Conservation (phyloP, 2,329 filamentous ascomycete species). For the Myotisia sp. region DNA sequence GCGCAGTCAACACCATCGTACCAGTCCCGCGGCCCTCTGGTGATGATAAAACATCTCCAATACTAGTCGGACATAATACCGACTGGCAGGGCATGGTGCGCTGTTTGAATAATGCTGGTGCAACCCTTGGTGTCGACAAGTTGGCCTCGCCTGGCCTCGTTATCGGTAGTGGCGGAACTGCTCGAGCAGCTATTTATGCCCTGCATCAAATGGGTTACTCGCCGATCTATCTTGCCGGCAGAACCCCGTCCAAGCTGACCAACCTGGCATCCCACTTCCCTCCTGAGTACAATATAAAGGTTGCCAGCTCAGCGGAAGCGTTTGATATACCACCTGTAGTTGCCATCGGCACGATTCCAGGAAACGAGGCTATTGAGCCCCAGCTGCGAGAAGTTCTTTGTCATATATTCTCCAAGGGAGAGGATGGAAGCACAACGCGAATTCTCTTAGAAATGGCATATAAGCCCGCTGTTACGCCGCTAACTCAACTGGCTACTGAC, state of each 20-base stretch:
- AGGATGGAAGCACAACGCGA: constrained; percentile 28
- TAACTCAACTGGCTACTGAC: constrained; percentile 71
- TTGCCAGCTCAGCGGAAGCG: constrained; percentile 43
- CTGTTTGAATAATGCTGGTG: constrained; percentile 56
- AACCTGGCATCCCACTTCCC: constrained; percentile 61
- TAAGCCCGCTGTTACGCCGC: constrained; percentile 65
- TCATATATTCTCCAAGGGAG: constrained; percentile 31
- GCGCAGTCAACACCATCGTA: constrained; percentile 88
- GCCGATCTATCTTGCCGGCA: constrained; percentile 76
- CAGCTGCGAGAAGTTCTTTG: constrained; percentile 52
- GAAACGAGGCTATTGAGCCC: constrained; percentile 66
- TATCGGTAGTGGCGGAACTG: constrained; percentile 82
- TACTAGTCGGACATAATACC: constrained; percentile 76
- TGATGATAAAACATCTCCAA: constrained; percentile 30
- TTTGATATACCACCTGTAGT: constrained; percentile 48
- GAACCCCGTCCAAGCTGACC: constrained; percentile 54
- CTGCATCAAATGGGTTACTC: constrained; percentile 69
- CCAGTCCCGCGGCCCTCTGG: constrained; percentile 32
- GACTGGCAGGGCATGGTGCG: constrained; percentile 89
- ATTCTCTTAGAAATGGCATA: constrained; percentile 93
- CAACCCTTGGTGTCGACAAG: constrained; percentile 24
- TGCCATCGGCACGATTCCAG: constrained; percentile 81
- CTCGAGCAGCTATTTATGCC: constrained; percentile 79
- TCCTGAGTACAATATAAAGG: constrained; percentile 51
- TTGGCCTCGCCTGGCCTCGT: constrained; percentile 51